Conservation (phyloP, 1,284 basidiomycete genomes). For the Fistulinella staudtii region DNA sequence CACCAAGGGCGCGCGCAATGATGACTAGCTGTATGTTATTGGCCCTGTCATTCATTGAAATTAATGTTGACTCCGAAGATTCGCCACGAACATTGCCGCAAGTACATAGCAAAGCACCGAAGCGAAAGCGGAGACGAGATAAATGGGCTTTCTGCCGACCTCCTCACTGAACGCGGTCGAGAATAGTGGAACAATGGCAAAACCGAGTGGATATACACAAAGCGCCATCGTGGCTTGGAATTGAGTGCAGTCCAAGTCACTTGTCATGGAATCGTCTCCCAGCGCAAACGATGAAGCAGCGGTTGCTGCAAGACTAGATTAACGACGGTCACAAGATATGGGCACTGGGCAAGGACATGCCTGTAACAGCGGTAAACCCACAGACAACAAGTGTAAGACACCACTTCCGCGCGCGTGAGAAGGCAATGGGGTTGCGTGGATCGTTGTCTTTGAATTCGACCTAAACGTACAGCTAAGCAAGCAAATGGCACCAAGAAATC, state of each 20-base stretch:
- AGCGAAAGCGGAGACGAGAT: slow-evolving; percentile 36
- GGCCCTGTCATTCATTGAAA: slow-evolving; percentile 14
- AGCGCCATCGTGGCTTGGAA: slow-evolving; percentile 36
- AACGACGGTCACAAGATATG: background rate
- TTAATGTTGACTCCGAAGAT: background rate
- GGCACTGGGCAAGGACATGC: slow-evolving; percentile 3
- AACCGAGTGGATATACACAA: slow-evolving; percentile 43
- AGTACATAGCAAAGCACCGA: slow-evolving; percentile 46
- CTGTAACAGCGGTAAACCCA: slow-evolving; percentile 26
- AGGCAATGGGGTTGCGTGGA: slow-evolving; percentile 20
- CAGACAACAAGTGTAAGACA: slow-evolving; percentile 25
- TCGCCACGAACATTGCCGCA: slow-evolving; percentile 47
- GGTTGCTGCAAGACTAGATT: slow-evolving; percentile 35
- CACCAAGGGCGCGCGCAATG: slow-evolving; percentile 24
- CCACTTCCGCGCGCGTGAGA: slow-evolving; percentile 24
- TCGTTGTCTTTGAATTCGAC: slow-evolving; percentile 24
- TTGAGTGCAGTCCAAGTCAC: slow-evolving; percentile 37
- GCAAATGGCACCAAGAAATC: background rate
- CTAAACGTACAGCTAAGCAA: slow-evolving; percentile 9
- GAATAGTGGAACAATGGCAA: slow-evolving; percentile 46
- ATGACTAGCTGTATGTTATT: slow-evolving; percentile 24
- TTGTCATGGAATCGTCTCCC: slow-evolving; percentile 38
- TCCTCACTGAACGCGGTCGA: slow-evolving; percentile 48
- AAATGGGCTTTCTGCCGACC: slow-evolving; percentile 45
- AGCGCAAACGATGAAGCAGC: slow-evolving; percentile 39